A percentile compares a stretch with the other conserved stretches of the same genome.
These are phyloP conservation scores for Tolypocladium cylindrosporum DNA, from an alignment of 2,329 filamentous ascomycete genomes.

Conservation along the genomic window DNA sequence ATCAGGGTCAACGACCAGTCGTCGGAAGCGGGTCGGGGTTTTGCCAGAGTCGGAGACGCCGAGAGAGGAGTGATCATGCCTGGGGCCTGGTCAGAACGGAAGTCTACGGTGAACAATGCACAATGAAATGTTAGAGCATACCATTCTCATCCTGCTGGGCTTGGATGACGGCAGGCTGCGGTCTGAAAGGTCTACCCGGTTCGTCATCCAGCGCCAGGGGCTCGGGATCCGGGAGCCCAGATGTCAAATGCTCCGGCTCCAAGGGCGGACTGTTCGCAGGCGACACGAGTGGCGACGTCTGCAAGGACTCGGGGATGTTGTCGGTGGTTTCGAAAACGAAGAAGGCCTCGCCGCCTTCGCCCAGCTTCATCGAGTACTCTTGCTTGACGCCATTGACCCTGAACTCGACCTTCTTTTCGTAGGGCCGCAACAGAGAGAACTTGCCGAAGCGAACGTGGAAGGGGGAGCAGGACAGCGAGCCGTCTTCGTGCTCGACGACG, in stretches of 20 bases:
- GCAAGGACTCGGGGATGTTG: slow-evolving; percentile 81
- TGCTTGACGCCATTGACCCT: slow-evolving; percentile 86
- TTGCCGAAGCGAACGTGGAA: slow-evolving; percentile 99
- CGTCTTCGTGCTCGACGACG: slow-evolving; percentile 93
- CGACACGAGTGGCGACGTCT: slow-evolving; percentile 89
- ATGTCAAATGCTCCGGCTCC: slow-evolving; percentile 20
- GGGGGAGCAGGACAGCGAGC: slow-evolving; percentile 78
- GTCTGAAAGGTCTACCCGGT: slow-evolving; percentile 26
- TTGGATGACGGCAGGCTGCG: slow-evolving; percentile 32
- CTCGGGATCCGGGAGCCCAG: slow-evolving; percentile 55
- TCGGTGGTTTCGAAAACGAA: slow-evolving; percentile 96
- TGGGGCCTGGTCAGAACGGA: slow-evolving; percentile 10
- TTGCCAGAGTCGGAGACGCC: slow-evolving; percentile 39
- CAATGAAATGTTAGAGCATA: slow-evolving; percentile 7
- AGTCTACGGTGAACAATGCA: not conserved
- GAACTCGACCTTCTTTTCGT: slow-evolving; percentile 98
- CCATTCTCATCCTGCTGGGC: slow-evolving; percentile 17
- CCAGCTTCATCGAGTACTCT: slow-evolving; percentile 95
- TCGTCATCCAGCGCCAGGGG: slow-evolving; percentile 53
- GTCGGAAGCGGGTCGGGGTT: slow-evolving; percentile 34
- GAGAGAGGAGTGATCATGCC: slow-evolving; percentile 43
- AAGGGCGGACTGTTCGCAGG: slow-evolving; percentile 78
- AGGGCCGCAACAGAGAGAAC: slow-evolving; percentile 88
- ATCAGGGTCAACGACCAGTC: slow-evolving; percentile 37
- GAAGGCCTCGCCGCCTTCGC: slow-evolving; percentile 94